Evolutionary conservation across 1,284 basidiomycete genomes (phyloP).

Genomic region (Sanguinoderma infundibulare): DNA sequence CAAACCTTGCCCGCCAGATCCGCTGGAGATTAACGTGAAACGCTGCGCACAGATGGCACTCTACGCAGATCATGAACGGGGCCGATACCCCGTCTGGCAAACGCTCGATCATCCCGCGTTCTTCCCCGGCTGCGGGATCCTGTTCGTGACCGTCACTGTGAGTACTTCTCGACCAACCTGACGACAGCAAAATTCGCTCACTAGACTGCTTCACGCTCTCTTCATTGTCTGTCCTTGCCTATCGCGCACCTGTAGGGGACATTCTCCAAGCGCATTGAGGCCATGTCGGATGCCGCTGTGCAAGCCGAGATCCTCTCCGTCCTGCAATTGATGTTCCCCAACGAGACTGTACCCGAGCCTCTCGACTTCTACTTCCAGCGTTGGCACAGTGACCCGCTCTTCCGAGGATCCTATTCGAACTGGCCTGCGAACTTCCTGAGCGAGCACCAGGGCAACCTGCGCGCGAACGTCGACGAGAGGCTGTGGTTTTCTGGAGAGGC

Average conservation of each 20-base stretch:
- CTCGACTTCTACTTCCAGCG: slow-evolving; percentile 57
- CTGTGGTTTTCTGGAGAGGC: slow-evolving; percentile 73
- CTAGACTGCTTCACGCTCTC: not conserved
- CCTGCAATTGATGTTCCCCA: slow-evolving; percentile 61
- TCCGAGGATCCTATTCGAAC: slow-evolving; percentile 70
- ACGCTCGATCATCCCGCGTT: slow-evolving; percentile 63
- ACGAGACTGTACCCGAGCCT: slow-evolving; percentile 54
- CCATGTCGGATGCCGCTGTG: slow-evolving; percentile 50
- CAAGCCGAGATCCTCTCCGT: slow-evolving; percentile 58
- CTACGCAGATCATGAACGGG: slow-evolving; percentile 67
- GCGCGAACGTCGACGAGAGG: slow-evolving; percentile 54
- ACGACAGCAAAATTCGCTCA: not conserved
- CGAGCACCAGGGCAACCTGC: slow-evolving; percentile 58
- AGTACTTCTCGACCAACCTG: slow-evolving; percentile 16
- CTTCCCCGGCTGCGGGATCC: slow-evolving; percentile 62
- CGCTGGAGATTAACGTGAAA: not conserved
- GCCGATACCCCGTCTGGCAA: slow-evolving; percentile 74
- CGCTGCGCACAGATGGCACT: slow-evolving; percentile 54
- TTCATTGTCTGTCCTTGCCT: not conserved
- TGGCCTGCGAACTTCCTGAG: slow-evolving; percentile 65
- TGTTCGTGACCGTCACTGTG: slow-evolving; percentile 72
- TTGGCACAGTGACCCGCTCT: slow-evolving; percentile 62
- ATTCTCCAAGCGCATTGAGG: slow-evolving; percentile 60
- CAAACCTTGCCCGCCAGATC: not conserved
- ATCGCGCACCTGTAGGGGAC: slow-evolving; percentile 48